phyloP scores from a whole-genome alignment of 140 eudicot species.

The Bidens hawaiensis region DNA sequence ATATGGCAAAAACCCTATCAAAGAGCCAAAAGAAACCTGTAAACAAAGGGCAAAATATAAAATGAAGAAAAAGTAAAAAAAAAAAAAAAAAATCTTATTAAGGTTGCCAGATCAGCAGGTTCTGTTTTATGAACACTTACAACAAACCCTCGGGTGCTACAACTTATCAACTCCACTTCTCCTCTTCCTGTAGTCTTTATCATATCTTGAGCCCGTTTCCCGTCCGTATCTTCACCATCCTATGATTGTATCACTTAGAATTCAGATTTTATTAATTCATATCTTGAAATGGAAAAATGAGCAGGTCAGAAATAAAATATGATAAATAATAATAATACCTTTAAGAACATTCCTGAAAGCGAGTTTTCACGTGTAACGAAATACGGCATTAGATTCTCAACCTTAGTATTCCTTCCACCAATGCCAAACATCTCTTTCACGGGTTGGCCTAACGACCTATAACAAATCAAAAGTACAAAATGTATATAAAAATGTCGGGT shows the following conservation, averaged over 20 bases:
- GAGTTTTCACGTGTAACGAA: constrained; percentile 35
- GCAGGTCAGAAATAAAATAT: no score
- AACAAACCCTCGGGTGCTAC: constrained; percentile 74
- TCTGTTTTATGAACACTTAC: constrained; percentile 44
- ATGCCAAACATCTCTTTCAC: constrained; percentile 29
- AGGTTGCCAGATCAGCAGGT: constrained; percentile 12
- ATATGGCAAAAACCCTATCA: constrained; percentile 91
- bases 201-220: constrained; percentile 67
- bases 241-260: constrained; percentile 22
- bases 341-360: constrained; percentile 33
- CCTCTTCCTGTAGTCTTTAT: constrained; percentile 57
- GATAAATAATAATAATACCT: constrained; percentile 46
- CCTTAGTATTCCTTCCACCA: constrained; percentile 16
- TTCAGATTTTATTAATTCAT: constrained; percentile 8
- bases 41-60: constrained; percentile 23
- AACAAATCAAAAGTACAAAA: constrained; percentile 21
- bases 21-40: constrained; percentile 87
- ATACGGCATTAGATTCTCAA: constrained; percentile 28
- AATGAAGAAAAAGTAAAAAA: constrained; percentile 14
- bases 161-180: constrained; percentile 74
- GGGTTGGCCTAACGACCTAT: constrained; percentile 60
- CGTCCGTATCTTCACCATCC: constrained; percentile 71
- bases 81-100: constrained; percentile 12
- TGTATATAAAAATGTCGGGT: neutral
- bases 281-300: neutral